Evolutionary conservation across 305 asterid genomes (phyloP), one percentile per base, ranked within the genome.

Genomic region (Stenogyne calaminthoides): DNA sequence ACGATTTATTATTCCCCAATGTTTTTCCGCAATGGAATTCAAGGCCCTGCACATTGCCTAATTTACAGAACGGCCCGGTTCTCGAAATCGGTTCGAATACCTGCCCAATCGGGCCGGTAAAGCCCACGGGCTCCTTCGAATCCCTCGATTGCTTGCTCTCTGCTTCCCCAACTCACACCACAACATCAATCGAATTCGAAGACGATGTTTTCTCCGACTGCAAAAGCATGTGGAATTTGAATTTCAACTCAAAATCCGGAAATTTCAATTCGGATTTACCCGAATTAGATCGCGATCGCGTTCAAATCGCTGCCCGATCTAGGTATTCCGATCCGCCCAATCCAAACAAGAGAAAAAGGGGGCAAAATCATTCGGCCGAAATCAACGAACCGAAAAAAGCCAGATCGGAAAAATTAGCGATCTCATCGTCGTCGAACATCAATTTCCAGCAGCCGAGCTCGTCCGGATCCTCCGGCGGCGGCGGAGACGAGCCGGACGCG

Each of bases 71-170:
- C 52, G 78, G 85, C 76, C 72, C 79, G n/a, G 60, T 73, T 73
- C 59, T 76, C 0, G 79, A 77, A 73, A 52, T 67, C 4, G 80
- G 76, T 15, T 22, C 49, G 0, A 64, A 32, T 11, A 14, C 54
- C 9, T 32, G 12, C 14, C 68, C 9, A 8, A 62, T 62, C 18
- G 37, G 42, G 10, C 7, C 18, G 25, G 25, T n/a, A 16, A 76
- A 65, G 71, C 70, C 77, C n/a, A 72, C 77, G 2, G 82, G 76
- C 64, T 80, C 94, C 0, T 78, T 82, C 57, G 96, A 80, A 60
- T 83, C 95, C 57, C 81, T 88, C 1, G 95, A 88, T 70, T 88
- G 96, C 75, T 54, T 93, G 66, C 71, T 93, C 2, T 87, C 95
- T 8, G 86, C 73, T 5, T 84, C 98, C 57, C 84, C 82, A 51